These are phyloP conservation scores for Acanthamoeba sp. DNA, from an alignment of 208 protist species.

Conservation along the genomic window DNA sequence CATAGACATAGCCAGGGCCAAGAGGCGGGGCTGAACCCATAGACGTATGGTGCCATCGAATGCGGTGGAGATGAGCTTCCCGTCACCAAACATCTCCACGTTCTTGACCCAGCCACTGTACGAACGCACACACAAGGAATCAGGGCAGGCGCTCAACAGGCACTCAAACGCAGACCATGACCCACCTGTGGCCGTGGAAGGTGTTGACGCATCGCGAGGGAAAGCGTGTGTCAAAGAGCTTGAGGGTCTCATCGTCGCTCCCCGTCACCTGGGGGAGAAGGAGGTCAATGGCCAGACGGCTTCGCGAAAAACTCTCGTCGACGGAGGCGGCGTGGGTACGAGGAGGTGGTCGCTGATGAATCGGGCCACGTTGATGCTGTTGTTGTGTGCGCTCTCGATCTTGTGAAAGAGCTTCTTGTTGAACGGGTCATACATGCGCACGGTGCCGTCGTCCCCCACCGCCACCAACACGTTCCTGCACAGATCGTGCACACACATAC, in stretches of 20 bases:
- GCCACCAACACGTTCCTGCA: conserved; percentile 4
- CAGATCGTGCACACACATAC: neutral
- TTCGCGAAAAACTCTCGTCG: too few relatives aligned
- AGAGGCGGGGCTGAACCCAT: neutral
- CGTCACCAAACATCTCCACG: neutral
- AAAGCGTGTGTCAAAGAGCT: neutral
- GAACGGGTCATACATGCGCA: conserved; percentile 32
- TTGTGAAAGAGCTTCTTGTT: neutral
- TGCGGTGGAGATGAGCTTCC: neutral
- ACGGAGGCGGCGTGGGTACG: too few relatives aligned
- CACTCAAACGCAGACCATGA: neutral
- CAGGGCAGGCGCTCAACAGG: neutral
- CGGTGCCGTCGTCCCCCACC: neutral
- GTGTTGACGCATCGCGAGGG: neutral
- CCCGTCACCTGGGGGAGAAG: neutral
- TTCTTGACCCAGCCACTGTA: conserved; percentile 1
- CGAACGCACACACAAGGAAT: neutral
- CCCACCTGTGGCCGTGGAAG: conserved; percentile 21
- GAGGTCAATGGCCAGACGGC: neutral
- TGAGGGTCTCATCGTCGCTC: neutral
- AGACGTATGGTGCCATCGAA: neutral
- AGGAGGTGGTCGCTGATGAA: conserved; percentile 15
- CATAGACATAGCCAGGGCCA: too few relatives aligned
- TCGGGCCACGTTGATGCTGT: neutral
- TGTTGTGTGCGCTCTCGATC: conserved; percentile 6